Evolutionary conservation across 208 protist species (phyloP).

Genomic region (Leishmania arabica): DNA sequence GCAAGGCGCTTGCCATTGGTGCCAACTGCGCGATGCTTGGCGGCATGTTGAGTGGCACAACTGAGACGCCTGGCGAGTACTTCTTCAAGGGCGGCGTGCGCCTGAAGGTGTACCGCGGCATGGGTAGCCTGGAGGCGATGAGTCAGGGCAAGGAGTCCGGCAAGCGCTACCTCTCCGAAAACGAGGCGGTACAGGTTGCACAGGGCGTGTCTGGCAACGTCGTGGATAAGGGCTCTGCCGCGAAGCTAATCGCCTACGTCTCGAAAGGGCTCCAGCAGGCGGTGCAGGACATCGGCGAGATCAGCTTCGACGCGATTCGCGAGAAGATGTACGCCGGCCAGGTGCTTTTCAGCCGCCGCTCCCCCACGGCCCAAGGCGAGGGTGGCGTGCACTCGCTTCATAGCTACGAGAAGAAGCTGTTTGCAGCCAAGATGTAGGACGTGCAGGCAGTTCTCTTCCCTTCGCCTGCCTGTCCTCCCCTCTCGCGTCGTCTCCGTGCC

Average conservation of each 20-base stretch:
- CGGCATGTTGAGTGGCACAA: constrained; percentile 92
- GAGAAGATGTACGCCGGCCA: constrained; percentile 91
- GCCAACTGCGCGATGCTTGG: constrained; percentile 90
- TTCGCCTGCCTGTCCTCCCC: not conserved
- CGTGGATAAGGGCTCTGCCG: constrained; percentile 91
- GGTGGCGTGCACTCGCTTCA: constrained; percentile 93
- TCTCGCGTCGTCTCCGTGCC: not conserved
- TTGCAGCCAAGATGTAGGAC: constrained; percentile 74
- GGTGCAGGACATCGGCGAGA: constrained; percentile 93
- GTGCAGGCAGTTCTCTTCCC: not conserved
- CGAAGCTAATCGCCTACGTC: constrained; percentile 89
- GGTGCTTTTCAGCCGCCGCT: constrained; percentile 93
- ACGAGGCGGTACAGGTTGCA: constrained; percentile 89
- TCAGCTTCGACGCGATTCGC: constrained; percentile 77
- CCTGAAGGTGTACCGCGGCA: constrained; percentile 96
- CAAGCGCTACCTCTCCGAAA: constrained; percentile 92
- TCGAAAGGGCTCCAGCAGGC: constrained; percentile 93
- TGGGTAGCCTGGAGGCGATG: constrained; percentile 97
- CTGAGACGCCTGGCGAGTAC: constrained; percentile 93
- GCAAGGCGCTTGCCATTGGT: constrained; percentile 94
- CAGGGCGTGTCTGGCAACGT: constrained; percentile 93
- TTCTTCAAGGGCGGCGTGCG: constrained; percentile 93
- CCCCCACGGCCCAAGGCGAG: constrained; percentile 90
- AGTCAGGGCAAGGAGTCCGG: constrained; percentile 86
- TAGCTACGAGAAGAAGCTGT: constrained; percentile 92